phyloP scores from a whole-genome alignment of 108 stramenopile species.

The Cyclotella distinguenda region DNA sequence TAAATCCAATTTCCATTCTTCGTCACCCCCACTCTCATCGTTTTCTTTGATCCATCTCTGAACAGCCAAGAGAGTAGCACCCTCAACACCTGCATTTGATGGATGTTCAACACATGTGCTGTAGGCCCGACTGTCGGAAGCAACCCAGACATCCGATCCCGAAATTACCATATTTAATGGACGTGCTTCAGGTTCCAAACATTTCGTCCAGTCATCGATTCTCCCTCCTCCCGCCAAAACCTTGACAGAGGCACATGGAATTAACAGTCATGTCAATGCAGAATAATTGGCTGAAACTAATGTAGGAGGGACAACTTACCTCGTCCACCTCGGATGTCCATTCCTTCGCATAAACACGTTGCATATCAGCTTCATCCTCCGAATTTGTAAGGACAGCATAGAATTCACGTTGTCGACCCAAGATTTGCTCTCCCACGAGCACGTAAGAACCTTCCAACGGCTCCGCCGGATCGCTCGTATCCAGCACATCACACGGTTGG shows the following conservation, averaged over 20 bases:
- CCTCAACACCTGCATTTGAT: constrained; percentile 48
- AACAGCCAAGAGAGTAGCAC: constrained; percentile 67
- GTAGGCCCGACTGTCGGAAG: constrained; percentile 62
- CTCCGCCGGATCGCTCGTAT: constrained; percentile 42
- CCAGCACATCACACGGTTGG: constrained; percentile 61
- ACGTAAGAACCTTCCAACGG: constrained; percentile 4
- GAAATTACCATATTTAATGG: constrained; percentile 71
- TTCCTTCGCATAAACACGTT: constrained; percentile 11
- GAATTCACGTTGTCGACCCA: constrained; percentile 49
- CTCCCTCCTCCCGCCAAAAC: constrained; percentile 65
- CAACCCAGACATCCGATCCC: constrained; percentile 53
- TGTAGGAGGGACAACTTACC: not conserved
- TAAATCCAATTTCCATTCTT: constrained; percentile 68
- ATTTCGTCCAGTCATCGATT: constrained; percentile 67
- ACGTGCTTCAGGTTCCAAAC: constrained; percentile 67
- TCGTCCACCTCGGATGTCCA: constrained; percentile 51
- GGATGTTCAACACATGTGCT: constrained; percentile 77
- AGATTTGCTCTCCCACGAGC: constrained; percentile 15
- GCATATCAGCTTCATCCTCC: constrained; percentile 24
- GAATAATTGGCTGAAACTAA: not conserved
- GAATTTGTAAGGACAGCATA: constrained; percentile 64
- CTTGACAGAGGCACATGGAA: not conserved
- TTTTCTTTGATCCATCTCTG: constrained; percentile 65
- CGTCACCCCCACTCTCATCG: constrained; percentile 4
- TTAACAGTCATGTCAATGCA: not conserved